Evolutionary conservation across 257 asterid genomes (phyloP), one percentile per base, ranked within the genome.

Genomic region (Coffea eugenioides): DNA sequence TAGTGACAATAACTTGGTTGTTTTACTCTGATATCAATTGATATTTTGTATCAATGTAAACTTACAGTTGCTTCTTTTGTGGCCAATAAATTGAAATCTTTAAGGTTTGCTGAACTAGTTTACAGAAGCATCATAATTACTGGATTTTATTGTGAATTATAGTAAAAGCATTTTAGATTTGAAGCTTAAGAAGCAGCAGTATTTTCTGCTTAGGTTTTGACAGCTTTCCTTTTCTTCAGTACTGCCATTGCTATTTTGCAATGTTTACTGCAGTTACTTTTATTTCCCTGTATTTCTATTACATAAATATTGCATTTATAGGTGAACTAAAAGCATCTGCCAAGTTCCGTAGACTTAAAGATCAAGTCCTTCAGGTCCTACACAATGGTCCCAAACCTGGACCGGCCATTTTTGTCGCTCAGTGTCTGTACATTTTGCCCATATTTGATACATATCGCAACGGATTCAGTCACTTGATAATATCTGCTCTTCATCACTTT

Each of bases 401-500:
- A 81, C 94, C 98, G 70, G 94, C 92, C 10, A 86, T 87, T 85
- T 90, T 91, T 75, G 85, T 91, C 79, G 97, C 97, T 82, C 92
- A 69, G 67, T 90, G 97, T 90, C 91, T 96, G 82, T 88, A 83
- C 82, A 74, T 92, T 43, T 75, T 92, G 86, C 97, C 94, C 52
- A 77, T 88, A 73, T 85, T 89, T 66, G 92, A 89, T 62, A 51
- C 91, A 46, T 74, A 87, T 80, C 61, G 86, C 80, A 95, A 91
- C 21, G 98, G 98, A 74, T 86, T 91, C 86, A 84, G 93, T 92
- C 97, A 96, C 86, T 90, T 96, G 88, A 83, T 96, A 75, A 82
- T 90, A 83, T 90, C 97, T 12, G 88, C 96, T 68, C 92, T 92
- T 78, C 85, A 84, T 70, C 98, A 90, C 74, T 90, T 84, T 80